Base-by-base conservation (phyloP, 306 rosid genomes). In the Canavalia ensiformis region DNA sequence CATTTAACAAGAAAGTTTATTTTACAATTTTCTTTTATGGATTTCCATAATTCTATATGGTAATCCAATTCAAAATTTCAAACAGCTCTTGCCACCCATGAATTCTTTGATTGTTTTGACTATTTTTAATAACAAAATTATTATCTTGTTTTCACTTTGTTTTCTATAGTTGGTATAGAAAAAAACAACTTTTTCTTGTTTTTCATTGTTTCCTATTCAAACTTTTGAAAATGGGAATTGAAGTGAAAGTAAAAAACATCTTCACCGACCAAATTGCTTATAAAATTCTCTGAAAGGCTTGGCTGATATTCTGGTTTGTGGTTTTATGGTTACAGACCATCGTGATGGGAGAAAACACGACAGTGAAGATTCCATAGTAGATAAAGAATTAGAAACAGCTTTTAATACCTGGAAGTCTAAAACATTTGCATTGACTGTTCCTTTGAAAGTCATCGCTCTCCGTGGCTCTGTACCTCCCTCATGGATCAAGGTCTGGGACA, bases 401-500 rank as follows among this genome's bases (percentile, higher is more conserved):
- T 94, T 94, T 73, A 79, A 82, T 70, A 50, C 88, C 54, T 95
- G 97, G 98, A 95, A 91, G 74, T 88, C 95, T 52, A 95, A 92
- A 83, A 85, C 91, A 13, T 95, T 74, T 60, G 94, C 98, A 68
- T 84, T 95, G 91, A 95, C 97, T 25, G 98, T 92, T 52, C 97
- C 97, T 72, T 81, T 95, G 83, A 91, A 54, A 57, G 68, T 90
- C 78, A 89, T 89, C 84, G 97, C 97, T 83, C 89, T 95, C 8
- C 94, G 92, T 47, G 91, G 97, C 79, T 92, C 98, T 77, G 39
- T 95, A 42, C 98, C 98, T 89, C 98, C 97, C 80, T 89, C 98
- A 9, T 94, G 98, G 98, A 73, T 91, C 86, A 94, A 92, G 95
- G 98, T 90, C 47, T 73, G 82, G 80, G 7, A 54, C 30, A 34